Percentiles rank a stretch among this genome's conserved stretches.
phyloP scores from a whole-genome alignment of 192 early-diverging fungal species.

The Coemansia sp. region DNA sequence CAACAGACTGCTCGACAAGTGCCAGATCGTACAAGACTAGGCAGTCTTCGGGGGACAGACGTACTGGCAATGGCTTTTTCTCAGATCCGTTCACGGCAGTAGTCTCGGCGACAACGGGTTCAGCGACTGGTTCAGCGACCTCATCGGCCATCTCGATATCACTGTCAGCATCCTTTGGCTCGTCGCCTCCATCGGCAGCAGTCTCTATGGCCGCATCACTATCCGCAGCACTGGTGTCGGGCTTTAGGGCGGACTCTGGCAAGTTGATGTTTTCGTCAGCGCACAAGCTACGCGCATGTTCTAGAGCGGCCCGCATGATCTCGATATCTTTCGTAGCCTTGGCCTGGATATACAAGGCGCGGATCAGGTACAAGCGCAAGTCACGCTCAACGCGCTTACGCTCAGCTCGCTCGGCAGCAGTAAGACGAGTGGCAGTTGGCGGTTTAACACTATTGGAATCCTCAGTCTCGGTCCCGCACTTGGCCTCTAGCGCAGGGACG shows the following conservation, averaged over 20 bases:
- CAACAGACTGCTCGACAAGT: conserved; percentile 81
- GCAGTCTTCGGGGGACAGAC: conserved; percentile 56
- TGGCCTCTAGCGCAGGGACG: conserved; percentile 6
- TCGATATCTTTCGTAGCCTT: conserved; percentile 66
- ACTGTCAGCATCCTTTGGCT: not conserved
- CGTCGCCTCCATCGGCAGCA: not conserved
- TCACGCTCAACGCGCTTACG: conserved; percentile 32
- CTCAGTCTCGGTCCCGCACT: not conserved
- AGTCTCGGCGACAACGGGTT: not conserved
- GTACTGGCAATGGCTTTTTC: not conserved
- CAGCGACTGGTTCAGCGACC: not conserved
- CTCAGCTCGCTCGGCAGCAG: conserved; percentile 25
- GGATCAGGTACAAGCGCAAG: conserved; percentile 38
- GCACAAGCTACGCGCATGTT: conserved; percentile 43
- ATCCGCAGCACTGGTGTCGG: not conserved
- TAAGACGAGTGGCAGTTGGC: conserved; percentile 5
- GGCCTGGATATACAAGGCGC: conserved; percentile 60
- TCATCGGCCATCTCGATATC: not conserved
- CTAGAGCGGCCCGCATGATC: conserved; percentile 62
- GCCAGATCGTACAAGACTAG: conserved; percentile 72
- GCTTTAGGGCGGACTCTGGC: conserved; percentile 20
- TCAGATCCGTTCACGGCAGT: not conserved
- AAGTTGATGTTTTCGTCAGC: conserved; percentile 13
- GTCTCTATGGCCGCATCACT: not conserved
- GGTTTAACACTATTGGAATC: too few relatives aligned